Conservation (phyloP, 164 flowering plant genomes). For the Annona squamosa region DNA sequence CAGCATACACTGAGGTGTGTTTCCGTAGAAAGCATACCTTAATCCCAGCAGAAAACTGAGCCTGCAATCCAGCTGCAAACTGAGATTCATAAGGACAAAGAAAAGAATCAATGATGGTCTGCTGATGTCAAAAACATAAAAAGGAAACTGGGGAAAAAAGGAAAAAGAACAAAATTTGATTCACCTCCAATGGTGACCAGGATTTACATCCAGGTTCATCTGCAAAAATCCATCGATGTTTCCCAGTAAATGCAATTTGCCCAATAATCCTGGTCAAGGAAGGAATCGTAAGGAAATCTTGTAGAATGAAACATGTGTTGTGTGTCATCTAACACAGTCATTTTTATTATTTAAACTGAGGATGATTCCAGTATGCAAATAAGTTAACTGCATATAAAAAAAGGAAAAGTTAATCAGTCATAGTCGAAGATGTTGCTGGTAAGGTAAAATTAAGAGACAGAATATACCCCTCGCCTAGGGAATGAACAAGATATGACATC, state of each 20-base stretch:
- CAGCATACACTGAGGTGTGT: neutral
- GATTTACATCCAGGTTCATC: conserved; percentile 15
- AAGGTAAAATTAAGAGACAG: too few species aligned
- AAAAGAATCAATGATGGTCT: neutral
- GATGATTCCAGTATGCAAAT: neutral
- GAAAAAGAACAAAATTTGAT: neutral
- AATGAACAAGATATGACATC: conserved; percentile 50
- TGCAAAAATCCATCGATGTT: conserved; percentile 43
- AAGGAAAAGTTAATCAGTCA: too few species aligned
- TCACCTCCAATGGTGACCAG: conserved; percentile 37
- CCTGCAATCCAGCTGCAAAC: conserved; percentile 57
- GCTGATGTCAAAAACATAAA: neutral
- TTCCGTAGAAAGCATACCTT: conserved; percentile 38
- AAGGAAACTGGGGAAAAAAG: neutral
- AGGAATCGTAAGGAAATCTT: neutral
- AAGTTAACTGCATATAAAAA: neutral
- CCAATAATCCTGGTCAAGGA: conserved; percentile 54
- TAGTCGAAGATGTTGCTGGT: neutral
- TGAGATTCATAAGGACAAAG: conserved; percentile 16
- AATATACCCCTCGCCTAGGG: conserved; percentile 70
- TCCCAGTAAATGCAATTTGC: conserved; percentile 45
- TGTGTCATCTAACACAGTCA: neutral
- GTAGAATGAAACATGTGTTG: neutral
- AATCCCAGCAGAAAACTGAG: conserved; percentile 63
- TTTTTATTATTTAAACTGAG: neutral